Base-by-base conservation (phyloP, 192 early-diverging fungal genomes). In the Diversispora eburnea region DNA sequence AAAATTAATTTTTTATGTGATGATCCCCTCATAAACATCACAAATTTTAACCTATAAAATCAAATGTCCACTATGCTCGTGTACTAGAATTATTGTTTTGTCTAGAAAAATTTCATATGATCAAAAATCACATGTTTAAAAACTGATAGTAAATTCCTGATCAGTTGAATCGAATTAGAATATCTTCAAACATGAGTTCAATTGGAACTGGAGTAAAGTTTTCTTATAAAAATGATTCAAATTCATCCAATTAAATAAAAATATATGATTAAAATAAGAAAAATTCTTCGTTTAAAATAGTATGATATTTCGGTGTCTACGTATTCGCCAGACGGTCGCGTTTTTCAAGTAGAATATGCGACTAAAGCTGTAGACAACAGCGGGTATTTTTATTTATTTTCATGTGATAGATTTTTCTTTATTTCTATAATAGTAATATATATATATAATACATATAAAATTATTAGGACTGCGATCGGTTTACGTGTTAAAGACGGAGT, bases 321-420 rank as follows among this genome's bases (percentile, higher is more conserved):
- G 43, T 99, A 99, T 80, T 98, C 98, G 46, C 96, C 97, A 45
- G 98, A 99, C 83, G 98, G 98, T 67, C 91, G 97, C 67, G 91
- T 99, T 73, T 99, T 98, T 85, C 98, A 99, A 84, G 93, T 98
- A 49, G 98, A 99, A 85, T 99, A 99, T 78, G 98, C 98, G 46
- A 80, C 86, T 72, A 98, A 98, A 81, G 96, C 98, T 49, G 96
- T 98, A 10, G 96, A 99, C 76, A 98, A 98, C 87, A 95, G 94
- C 81, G 96, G 97, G 93, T 95, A 84, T 20, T 77, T 75, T 39
- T 48, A 17, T 73, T 48, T 25, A 59, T 57, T 9, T 43, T 42
- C 4, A 33, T 3, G 19, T 61, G 3, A 20, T 0, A 8, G 20
- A 20, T 12, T 61, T 22, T 20, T 3, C 10, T 9, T 22, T 15